Percentiles rank a stretch among this genome's conserved stretches.
phyloP scores from a whole-genome alignment of 2,329 filamentous ascomycete species.

The Catunica adiposa region DNA sequence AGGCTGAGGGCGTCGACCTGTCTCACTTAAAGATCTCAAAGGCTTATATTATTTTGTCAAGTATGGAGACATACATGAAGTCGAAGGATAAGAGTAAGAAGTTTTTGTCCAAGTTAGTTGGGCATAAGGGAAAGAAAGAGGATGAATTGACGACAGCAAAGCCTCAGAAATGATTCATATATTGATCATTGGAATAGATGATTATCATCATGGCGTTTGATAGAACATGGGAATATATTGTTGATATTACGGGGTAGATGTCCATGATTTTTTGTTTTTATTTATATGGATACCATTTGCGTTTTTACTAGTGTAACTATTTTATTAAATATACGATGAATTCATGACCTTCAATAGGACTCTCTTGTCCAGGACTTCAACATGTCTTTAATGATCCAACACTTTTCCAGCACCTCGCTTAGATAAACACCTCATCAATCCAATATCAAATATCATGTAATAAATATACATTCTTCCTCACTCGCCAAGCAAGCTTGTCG shows the following conservation, averaged over 20 bases:
- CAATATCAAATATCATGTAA: no score
- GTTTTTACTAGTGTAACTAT: not conserved
- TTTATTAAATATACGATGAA: not conserved
- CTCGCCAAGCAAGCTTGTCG: constrained; percentile 6
- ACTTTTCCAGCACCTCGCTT: no score
- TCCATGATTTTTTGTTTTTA: not conserved
- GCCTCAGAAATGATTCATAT: constrained; percentile 2
- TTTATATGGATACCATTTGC: constrained; percentile 4
- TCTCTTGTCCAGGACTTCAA: no score
- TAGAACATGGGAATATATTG: not conserved
- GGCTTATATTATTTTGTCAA: constrained; percentile 66
- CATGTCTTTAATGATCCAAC: no score
- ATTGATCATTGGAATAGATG: not conserved
- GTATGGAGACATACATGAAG: constrained; percentile 63
- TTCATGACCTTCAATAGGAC: not conserved
- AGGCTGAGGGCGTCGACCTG: constrained; percentile 62
- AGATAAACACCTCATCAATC: no score
- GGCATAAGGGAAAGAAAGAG: constrained; percentile 9
- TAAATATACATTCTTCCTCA: no score
- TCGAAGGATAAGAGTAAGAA: constrained; percentile 47
- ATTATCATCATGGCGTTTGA: not conserved
- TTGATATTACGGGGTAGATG: not conserved
- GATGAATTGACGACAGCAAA: constrained; percentile 2
- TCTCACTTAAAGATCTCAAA: constrained; percentile 61
- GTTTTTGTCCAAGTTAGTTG: constrained; percentile 22